Conservation (phyloP, 345 rosid genomes). For the Rubroshorea leprosula region DNA sequence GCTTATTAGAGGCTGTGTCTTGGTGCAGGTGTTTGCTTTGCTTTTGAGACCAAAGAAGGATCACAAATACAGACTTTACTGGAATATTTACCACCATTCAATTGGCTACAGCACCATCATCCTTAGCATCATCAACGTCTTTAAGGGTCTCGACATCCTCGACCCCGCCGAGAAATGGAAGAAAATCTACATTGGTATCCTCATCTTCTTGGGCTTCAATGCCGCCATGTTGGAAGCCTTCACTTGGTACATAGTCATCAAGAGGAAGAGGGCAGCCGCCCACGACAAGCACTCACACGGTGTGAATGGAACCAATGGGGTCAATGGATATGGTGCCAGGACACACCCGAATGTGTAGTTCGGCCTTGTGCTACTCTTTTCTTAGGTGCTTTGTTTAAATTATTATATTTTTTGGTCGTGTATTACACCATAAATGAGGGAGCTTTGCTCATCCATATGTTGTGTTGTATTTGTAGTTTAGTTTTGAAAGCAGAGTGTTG, state of each 20-base stretch:
- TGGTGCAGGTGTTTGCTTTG: conserved; percentile 54
- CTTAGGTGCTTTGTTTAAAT: no score
- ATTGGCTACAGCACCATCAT: conserved; percentile 62
- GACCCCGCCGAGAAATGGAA: conserved; percentile 55
- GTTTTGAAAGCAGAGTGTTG: no score
- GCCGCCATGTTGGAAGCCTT: conserved; percentile 51
- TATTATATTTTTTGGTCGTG: no score
- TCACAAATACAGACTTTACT: conserved; percentile 70
- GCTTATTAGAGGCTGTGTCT: neutral
- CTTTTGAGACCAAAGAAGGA: conserved; percentile 84
- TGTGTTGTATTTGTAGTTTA: no score
- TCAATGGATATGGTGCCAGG: conserved; percentile 24
- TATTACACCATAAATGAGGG: no score
- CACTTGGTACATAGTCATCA: conserved; percentile 70
- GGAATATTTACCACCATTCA: conserved; percentile 85
- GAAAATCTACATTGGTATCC: conserved; percentile 42
- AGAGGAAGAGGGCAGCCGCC: conserved; percentile 37
- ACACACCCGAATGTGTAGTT: conserved; percentile 29
- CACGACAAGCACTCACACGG: conserved; percentile 28
- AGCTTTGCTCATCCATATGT: no score
- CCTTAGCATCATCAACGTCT: conserved; percentile 58
- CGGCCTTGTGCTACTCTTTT: neutral
- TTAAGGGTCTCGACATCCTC: conserved; percentile 62
- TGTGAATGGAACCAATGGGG: conserved; percentile 33
- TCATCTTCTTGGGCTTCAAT: conserved; percentile 46